Evolutionary conservation across 148 eudicot species (phyloP).

Genomic region (Rhododendron vialii): DNA sequence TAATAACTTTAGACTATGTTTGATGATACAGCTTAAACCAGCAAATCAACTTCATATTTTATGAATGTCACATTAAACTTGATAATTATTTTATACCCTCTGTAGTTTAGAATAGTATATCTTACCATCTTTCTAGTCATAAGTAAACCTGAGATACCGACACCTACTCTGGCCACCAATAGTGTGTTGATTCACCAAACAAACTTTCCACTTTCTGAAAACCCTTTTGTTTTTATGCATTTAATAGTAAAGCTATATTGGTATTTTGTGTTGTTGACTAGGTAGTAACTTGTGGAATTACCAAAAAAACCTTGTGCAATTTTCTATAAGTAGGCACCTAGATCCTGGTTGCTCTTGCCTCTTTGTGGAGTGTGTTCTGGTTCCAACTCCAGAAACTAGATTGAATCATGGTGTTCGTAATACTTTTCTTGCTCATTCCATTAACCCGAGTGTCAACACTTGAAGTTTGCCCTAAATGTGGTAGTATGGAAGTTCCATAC

Average conservation of each 20-base stretch:
- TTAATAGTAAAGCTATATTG: background rate
- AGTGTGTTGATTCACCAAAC: background rate
- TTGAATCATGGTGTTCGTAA: background rate
- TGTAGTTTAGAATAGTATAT: background rate
- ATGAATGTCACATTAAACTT: constrained; percentile 4
- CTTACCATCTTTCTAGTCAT: background rate
- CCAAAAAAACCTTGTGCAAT: background rate
- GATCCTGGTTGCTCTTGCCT: background rate
- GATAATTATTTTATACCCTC: background rate
- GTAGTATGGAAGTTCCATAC: constrained; percentile 20
- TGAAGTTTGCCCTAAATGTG: constrained; percentile 25
- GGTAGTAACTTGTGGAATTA: background rate
- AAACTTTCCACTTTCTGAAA: background rate
- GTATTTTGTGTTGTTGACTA: background rate
- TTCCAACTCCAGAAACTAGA: background rate
- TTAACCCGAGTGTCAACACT: background rate
- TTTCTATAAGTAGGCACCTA: constrained; percentile 13
- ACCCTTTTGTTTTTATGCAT: background rate
- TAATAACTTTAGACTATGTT: background rate
- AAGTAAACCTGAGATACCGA: background rate
- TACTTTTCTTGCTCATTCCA: constrained; percentile 7
- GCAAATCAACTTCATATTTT: constrained; percentile 1
- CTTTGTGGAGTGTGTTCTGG: background rate
- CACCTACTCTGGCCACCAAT: background rate
- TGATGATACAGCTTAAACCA: background rate